Conservation (phyloP, 2,329 filamentous ascomycete genomes). For the Truncatella angustata region DNA sequence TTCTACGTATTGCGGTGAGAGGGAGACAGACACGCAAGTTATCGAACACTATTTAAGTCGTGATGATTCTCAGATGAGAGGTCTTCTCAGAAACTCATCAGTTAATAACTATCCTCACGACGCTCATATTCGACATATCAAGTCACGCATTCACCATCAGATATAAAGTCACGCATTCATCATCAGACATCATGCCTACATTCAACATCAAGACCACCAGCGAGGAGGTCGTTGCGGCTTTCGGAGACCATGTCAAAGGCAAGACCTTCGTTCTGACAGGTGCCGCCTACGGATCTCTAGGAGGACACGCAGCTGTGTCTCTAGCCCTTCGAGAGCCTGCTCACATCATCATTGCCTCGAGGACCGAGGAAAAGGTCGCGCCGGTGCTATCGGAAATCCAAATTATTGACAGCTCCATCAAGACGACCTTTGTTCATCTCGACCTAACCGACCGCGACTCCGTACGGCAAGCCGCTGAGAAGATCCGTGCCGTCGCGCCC, state of each 20-base stretch:
- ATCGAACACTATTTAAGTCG: too few species aligned
- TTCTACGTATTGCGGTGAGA: too few species aligned
- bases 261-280: constrained; percentile 22
- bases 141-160: too few species aligned
- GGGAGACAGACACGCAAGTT: too few species aligned
- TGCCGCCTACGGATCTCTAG: constrained; percentile 20
- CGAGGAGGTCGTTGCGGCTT: constrained; percentile 22
- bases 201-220: constrained; percentile 20
- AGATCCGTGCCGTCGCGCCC: constrained; percentile 16
- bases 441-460: constrained; percentile 22
- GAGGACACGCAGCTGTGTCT: constrained; percentile 18
- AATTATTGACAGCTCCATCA: constrained; percentile 19
- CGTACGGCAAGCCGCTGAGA: constrained; percentile 16
- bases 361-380: constrained; percentile 19
- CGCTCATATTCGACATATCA: too few species aligned
- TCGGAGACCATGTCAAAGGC: constrained; percentile 19
- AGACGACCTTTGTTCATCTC: constrained; percentile 20
- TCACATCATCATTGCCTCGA: constrained; percentile 23
- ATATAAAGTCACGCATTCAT: too few species aligned
- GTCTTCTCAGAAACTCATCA: too few species aligned
- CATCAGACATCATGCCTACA: too few species aligned
- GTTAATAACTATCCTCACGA: too few species aligned
- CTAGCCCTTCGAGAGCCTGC: constrained; percentile 17
- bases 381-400: constrained; percentile 18
- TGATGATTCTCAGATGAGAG: too few species aligned